Conservation (phyloP, 75 land plant genomes). For the Sequoiadendron giganteum region DNA sequence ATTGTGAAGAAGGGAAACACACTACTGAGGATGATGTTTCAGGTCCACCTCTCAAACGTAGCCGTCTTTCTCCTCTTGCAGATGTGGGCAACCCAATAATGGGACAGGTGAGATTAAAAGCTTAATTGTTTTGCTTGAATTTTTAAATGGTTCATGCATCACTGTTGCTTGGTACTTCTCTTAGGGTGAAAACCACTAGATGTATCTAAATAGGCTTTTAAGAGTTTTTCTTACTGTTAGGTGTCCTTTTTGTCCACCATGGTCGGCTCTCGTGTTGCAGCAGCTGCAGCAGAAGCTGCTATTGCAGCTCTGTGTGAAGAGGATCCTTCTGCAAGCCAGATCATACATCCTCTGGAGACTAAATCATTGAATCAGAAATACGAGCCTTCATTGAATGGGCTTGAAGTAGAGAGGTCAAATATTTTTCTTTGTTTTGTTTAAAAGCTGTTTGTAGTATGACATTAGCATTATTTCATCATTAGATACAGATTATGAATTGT, state of each 20-base stretch:
- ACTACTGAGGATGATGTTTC: slow-evolving; percentile 16
- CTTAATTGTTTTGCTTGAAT: neutral
- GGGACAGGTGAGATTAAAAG: slow-evolving; percentile 52
- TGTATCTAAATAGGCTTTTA: neutral
- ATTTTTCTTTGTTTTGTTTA: neutral
- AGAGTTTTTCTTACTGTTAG: slow-evolving; percentile 31
- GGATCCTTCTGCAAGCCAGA: slow-evolving; percentile 45
- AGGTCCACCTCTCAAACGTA: slow-evolving; percentile 39
- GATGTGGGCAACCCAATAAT: slow-evolving; percentile 54
- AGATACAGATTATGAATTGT: neutral
- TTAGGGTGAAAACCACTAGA: neutral
- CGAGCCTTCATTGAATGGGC: neutral
- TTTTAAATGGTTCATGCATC: neutral
- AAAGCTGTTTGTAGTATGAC: neutral
- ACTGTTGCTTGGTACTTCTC: neutral
- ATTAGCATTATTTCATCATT: slow-evolving; percentile 9
- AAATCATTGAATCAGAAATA: neutral
- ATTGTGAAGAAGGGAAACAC: slow-evolving; percentile 8
- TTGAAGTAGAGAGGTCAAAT: neutral
- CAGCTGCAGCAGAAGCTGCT: slow-evolving; percentile 92
- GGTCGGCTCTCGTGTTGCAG: slow-evolving; percentile 72
- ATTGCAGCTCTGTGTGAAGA: slow-evolving; percentile 69
- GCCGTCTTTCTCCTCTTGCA: slow-evolving; percentile 30
- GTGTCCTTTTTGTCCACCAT: slow-evolving; percentile 69
- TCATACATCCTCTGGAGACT: slow-evolving; percentile 22